phyloP scores from a whole-genome alignment of 352 stramenopile genomes.

The Pythium dissotocum region DNA sequence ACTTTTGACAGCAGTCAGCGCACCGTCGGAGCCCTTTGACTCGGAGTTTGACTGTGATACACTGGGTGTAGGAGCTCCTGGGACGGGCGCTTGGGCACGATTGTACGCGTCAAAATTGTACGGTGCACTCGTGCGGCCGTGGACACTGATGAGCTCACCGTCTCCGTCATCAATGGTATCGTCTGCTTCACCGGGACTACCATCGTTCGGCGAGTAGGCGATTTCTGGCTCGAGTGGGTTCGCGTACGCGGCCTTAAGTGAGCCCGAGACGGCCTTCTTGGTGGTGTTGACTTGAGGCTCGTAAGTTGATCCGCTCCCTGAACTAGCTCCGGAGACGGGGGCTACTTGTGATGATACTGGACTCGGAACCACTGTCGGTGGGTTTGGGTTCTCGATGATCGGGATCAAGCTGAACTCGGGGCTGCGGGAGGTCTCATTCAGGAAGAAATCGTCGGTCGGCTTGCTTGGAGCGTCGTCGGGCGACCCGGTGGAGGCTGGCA shows the following conservation, averaged over 20 bases:
- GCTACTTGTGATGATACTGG: not conserved
- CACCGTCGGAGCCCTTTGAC: not conserved
- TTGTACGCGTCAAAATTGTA: constrained; percentile 17
- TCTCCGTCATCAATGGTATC: not conserved
- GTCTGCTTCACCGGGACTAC: not conserved
- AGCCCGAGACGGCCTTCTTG: not conserved
- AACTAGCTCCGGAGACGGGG: no score
- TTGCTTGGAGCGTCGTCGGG: not conserved
- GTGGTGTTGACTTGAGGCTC: not conserved
- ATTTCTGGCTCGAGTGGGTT: not conserved
- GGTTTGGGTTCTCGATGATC: not conserved
- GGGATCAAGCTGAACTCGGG: constrained; percentile 17
- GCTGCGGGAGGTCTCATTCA: not conserved
- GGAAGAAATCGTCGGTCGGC: not conserved
- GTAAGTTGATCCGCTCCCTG: not conserved
- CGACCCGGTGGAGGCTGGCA: not conserved
- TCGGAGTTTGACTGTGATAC: not conserved
- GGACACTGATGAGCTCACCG: not conserved
- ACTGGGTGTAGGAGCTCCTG: not conserved
- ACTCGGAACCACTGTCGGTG: not conserved
- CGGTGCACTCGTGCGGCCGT: not conserved
- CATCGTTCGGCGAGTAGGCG: not conserved
- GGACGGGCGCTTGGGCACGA: not conserved
- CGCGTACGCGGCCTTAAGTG: not conserved
- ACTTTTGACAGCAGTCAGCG: constrained; percentile 8